phyloP scores from a whole-genome alignment of 805 yeast species.

The Candida namnaoensis region DNA sequence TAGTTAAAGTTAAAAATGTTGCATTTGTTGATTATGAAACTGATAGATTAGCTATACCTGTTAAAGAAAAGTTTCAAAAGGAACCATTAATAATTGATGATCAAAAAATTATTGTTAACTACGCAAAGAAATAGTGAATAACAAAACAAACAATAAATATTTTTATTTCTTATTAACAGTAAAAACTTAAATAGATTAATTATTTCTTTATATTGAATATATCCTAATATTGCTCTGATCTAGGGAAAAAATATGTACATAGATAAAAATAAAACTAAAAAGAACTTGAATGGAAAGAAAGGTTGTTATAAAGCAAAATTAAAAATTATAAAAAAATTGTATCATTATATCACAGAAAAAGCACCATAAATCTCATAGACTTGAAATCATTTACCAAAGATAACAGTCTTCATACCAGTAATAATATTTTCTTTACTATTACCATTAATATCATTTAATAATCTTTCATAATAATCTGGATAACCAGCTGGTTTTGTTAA shows the following conservation, averaged over 20 bases:
- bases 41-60: slow-evolving; percentile 40
- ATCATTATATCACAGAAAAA: background rate
- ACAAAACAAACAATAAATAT: no score
- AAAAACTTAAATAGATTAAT: no score
- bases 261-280: no score
- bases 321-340: no score
- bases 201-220: no score
- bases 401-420: slow-evolving; percentile 63
- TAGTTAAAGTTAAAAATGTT: slow-evolving; percentile 57
- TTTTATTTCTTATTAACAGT: no score
- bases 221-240: no score
- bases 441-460: slow-evolving; percentile 63
- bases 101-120: slow-evolving; percentile 13
- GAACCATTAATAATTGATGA: slow-evolving; percentile 12
- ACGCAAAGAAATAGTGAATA: slow-evolving; percentile 15
- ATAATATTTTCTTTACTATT: slow-evolving; percentile 57
- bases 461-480: slow-evolving; percentile 66
- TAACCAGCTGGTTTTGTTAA: slow-evolving; percentile 77
- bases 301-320: no score
- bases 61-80: slow-evolving; percentile 19
- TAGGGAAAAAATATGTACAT: no score
- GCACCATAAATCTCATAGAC: no score
- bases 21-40: slow-evolving; percentile 76
- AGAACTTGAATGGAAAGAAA: no score
- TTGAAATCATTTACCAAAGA: slow-evolving; percentile 73